Conservation (phyloP, 1,284 basidiomycete genomes). For the Apiotrichum akiyoshidainum region DNA sequence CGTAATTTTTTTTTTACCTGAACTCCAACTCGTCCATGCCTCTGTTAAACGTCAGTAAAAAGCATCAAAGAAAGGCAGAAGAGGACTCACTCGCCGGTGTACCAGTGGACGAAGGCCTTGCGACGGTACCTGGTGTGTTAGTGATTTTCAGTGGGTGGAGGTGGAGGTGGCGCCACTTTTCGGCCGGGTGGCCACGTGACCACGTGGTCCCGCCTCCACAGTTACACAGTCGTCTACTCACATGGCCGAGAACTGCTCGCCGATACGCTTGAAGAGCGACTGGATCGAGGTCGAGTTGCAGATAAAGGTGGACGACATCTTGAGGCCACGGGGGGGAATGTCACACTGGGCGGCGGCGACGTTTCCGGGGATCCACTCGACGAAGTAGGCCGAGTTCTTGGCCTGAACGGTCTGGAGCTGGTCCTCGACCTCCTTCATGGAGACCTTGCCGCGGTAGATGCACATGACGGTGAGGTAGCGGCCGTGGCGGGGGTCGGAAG, state of each 20-base stretch:
- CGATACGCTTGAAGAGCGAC: slow-evolving; percentile 95
- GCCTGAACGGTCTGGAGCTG: slow-evolving; percentile 96
- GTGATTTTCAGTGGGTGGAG: too few species aligned
- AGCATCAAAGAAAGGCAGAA: too few species aligned
- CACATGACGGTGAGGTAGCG: slow-evolving; percentile 73
- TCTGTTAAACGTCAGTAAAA: too few species aligned
- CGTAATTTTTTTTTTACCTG: too few species aligned
- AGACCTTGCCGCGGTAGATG: slow-evolving; percentile 97
- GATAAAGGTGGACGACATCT: slow-evolving; percentile 96
- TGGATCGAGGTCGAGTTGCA: slow-evolving; percentile 97
- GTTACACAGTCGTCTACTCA: too few species aligned
- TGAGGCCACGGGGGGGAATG: slow-evolving; percentile 85
- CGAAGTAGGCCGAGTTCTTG: slow-evolving; percentile 97
- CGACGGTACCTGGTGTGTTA: slow-evolving; percentile 61
- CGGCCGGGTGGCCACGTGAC: too few species aligned
- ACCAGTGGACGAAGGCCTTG: slow-evolving; percentile 99
- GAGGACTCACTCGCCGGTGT: slow-evolving; percentile 91
- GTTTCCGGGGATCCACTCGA: slow-evolving; percentile 99
- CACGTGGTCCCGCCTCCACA: too few species aligned
- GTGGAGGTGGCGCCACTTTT: too few species aligned
- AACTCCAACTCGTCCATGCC: slow-evolving; percentile 99
- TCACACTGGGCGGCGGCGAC: slow-evolving; percentile 90
- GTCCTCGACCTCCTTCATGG: slow-evolving; percentile 99
- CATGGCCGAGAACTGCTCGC: slow-evolving; percentile 97
- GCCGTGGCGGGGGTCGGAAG: slow-evolving; percentile 83